These are phyloP conservation scores for Plectosphaerella plurivora DNA, from an alignment of 2,329 filamentous ascomycete species.

Conservation along the genomic window DNA sequence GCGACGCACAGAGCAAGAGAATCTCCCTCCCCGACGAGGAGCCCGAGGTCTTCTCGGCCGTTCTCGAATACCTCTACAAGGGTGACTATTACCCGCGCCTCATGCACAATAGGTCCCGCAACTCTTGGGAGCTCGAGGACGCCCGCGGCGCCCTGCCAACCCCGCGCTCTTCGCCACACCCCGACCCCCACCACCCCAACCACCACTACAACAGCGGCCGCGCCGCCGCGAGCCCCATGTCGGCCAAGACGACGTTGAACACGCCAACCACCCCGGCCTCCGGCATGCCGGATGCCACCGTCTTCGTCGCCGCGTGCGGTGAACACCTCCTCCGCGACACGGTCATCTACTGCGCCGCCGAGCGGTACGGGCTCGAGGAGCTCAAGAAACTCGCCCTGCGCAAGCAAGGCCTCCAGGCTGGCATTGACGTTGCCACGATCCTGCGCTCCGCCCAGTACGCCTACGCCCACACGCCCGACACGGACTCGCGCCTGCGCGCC, in stretches of 20 bases:
- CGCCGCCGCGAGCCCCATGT: slow-evolving; percentile 43
- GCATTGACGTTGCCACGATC: slow-evolving; percentile 88
- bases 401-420: slow-evolving; percentile 91
- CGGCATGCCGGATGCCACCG: slow-evolving; percentile 64
- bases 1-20: slow-evolving; percentile 72
- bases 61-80: slow-evolving; percentile 97
- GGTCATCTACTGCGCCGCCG: slow-evolving; percentile 88
- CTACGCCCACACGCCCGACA: slow-evolving; percentile 91
- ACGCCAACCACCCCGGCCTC: slow-evolving; percentile 42
- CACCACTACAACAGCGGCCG: slow-evolving; percentile 32
- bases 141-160: slow-evolving; percentile 31
- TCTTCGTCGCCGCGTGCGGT: slow-evolving; percentile 69
- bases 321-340: slow-evolving; percentile 86
- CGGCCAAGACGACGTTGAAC: slow-evolving; percentile 28
- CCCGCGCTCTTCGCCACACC: slow-evolving; percentile 48
- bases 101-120: slow-evolving; percentile 78
- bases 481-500: slow-evolving; percentile 86
- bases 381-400: slow-evolving; percentile 86
- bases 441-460: slow-evolving; percentile 90
- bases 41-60: slow-evolving; percentile 86
- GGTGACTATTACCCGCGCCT: slow-evolving; percentile 91
- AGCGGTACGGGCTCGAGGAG: slow-evolving; percentile 86
- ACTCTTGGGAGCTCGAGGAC: slow-evolving; percentile 88
- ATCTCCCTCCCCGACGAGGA: slow-evolving; percentile 72
- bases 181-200: slow-evolving; percentile 24